Base-by-base conservation (phyloP, 2,329 filamentous ascomycete species). In the Aureobasidium musti region DNA sequence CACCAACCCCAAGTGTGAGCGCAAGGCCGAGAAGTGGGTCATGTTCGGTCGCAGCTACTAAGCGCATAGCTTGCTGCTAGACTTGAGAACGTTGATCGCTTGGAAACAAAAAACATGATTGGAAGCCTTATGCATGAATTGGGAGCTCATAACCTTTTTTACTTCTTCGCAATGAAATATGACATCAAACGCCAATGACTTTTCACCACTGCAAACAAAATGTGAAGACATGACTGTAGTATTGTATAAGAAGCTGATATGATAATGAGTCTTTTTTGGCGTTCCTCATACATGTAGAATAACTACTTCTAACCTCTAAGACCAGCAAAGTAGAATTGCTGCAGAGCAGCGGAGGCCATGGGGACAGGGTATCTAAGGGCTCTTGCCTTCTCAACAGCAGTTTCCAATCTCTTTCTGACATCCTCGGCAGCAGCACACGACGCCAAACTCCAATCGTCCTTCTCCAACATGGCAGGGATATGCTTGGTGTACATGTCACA, bases 1-100 rank as follows among this genome's bases (percentile, higher is more conserved):
- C 77, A 83, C 94, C 73, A 97, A 91, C 83, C 94, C 94, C 49
- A 89, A 94, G 74, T 98, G 94, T 80, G 82, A 83, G 68, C 83
- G 82, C 70, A 80, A 87, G 60, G 94, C 94, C 21, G 87, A 94
- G 83, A 86, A 89, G 74, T 98, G 91, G 90, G 91, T 91, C 78
- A 90, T 97, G 88, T 98, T 97, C 79, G 94, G 94, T 74, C 73
- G 82, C 70, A 82, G 80, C 67, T 78, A 80, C 68, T 79, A 78
- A 66, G 53, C 53, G 33, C 21, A 41, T 41, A 56, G 53, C 28
- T 39, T 23, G 53, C n/a, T 56, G 53, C 13, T 8, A 6, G 13
- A 54, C n/a, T 33, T 3, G 35, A 21, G 35, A 21, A 39, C n/a
- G 13, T 28, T 45, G 26, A 26, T 26, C 19, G 37, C 19, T 23